Evolutionary conservation across 768 basidiomycete species (phyloP), one percentile per base, ranked within the genome.

Genomic region (Tulasnella sp.): DNA sequence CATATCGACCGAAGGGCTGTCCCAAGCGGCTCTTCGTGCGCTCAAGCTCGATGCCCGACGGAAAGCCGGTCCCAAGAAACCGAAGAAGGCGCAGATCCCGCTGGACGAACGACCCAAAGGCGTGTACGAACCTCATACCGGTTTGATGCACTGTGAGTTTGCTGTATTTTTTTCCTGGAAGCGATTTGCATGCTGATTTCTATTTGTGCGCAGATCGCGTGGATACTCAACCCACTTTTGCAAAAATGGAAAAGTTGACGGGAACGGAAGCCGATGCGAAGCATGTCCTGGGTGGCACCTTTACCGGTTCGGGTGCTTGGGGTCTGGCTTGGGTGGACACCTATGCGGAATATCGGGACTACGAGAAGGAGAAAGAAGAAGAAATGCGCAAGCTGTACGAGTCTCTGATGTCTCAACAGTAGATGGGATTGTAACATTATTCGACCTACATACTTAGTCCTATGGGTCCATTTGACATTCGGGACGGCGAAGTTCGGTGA

Each of bases 41-140:
- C 52, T 72, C 14, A 62, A 63, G 22, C 36, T 67, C 62, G 74
- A 73, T 34, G 75, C 71, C 66, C 75, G 72, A 36, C 42, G 69
- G 39, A 47, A 19, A 59, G 78, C 67, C 70, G 74, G 42, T 74
- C 80, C 75, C 76, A 77, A 75, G 73, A 76, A 69, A 73, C 62
- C 74, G 77, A 74, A 74, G 72, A 75, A 73, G 69, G 78, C 78
- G 74, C 77, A 75, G 77, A 76, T 77, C 77, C 75, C 71, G 66
- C 75, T 74, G 37, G 77, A 72, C 9, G 75, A 75, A 5, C 81
- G 84, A 62, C 88, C 89, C 1, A 75, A 88, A 47, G 93, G 92
- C 1, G 82, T 89, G 26, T 95, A 94, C 76, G 94, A 96, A 75
- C 88, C 92, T 8, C 93, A 96, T 77, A 85, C 89, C 0, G 88